Evolutionary conservation across 352 stramenopile genomes (phyloP).

Genomic region (Nothophytophthora sp.): DNA sequence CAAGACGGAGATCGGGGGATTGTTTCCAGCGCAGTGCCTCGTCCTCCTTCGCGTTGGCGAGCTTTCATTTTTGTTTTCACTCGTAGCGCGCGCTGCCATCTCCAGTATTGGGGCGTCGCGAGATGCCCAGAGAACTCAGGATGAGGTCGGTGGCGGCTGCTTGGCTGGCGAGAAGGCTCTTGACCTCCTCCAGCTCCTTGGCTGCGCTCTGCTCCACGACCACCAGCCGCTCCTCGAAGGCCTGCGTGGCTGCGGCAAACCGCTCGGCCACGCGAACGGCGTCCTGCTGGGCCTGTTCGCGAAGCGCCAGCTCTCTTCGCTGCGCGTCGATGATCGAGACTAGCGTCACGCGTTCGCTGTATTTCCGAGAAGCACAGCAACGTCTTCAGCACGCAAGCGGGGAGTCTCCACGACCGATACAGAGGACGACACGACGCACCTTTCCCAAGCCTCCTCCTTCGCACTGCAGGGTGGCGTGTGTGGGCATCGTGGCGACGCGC

Average conservation of each 20-base stretch:
- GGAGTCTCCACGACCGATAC: no score
- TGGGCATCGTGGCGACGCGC: constrained; percentile 10
- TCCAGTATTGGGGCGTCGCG: constrained; percentile 14
- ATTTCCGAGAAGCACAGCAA: no score
- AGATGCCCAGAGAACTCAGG: constrained; percentile 49
- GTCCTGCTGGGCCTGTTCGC: constrained; percentile 54
- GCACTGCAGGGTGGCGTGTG: no score
- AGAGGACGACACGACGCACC: constrained; percentile 11
- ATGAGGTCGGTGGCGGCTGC: constrained; percentile 49
- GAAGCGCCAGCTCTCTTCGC: constrained; percentile 51
- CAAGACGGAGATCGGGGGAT: no score
- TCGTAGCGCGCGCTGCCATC: constrained; percentile 17
- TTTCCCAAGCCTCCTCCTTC: constrained; percentile 45
- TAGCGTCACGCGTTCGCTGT: constrained; percentile 55
- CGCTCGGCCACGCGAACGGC: constrained; percentile 52
- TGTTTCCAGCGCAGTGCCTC: no score
- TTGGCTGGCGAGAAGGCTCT: constrained; percentile 43
- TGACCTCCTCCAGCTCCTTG: constrained; percentile 48
- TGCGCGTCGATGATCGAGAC: constrained; percentile 66
- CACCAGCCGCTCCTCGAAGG: constrained; percentile 61
- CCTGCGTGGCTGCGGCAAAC: constrained; percentile 52
- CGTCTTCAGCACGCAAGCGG: no score
- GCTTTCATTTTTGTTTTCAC: no score
- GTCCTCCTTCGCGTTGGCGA: no score
- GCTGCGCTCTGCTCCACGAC: constrained; percentile 41